These are phyloP conservation scores for Aspergillus sclerotioniger DNA, from an alignment of 495 filamentous ascomycete species.

Conservation along the genomic window DNA sequence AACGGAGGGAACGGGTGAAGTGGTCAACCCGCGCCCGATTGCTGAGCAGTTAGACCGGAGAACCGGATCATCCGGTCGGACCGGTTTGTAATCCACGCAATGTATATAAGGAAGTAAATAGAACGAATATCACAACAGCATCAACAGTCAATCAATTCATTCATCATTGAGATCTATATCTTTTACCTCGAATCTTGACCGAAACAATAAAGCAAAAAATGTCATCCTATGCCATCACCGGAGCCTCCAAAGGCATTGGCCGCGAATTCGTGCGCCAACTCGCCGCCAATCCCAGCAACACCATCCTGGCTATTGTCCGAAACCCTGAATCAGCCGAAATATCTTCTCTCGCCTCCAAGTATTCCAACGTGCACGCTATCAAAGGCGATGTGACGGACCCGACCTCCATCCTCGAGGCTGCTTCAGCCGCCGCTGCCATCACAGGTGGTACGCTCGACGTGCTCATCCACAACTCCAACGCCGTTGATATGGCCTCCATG, in stretches of 20 bases:
- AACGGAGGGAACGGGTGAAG: background rate
- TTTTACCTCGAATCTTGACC: background rate
- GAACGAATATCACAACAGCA: background rate
- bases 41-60: background rate
- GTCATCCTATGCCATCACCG: slow-evolving; percentile 55
- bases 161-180: background rate
- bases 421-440: slow-evolving; percentile 33
- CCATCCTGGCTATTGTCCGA: slow-evolving; percentile 48
- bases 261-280: slow-evolving; percentile 56
- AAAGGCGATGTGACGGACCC: slow-evolving; percentile 44
- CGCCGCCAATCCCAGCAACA: slow-evolving; percentile 39
- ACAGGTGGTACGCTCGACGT: slow-evolving; percentile 44
- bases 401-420: slow-evolving; percentile 41
- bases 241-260: slow-evolving; percentile 55
- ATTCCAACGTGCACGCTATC: slow-evolving; percentile 44
- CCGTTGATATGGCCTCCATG: slow-evolving; percentile 23
- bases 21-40: background rate
- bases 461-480: slow-evolving; percentile 47
- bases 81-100: background rate
- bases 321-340: slow-evolving; percentile 34
- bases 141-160: background rate
- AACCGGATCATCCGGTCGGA: slow-evolving; percentile 1
- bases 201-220: slow-evolving; percentile 27
- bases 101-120: background rate
- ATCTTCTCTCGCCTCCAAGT: slow-evolving; percentile 21